These are phyloP conservation scores for Citrus australasica DNA, from an alignment of 345 rosid genomes.

Conservation along the genomic window DNA sequence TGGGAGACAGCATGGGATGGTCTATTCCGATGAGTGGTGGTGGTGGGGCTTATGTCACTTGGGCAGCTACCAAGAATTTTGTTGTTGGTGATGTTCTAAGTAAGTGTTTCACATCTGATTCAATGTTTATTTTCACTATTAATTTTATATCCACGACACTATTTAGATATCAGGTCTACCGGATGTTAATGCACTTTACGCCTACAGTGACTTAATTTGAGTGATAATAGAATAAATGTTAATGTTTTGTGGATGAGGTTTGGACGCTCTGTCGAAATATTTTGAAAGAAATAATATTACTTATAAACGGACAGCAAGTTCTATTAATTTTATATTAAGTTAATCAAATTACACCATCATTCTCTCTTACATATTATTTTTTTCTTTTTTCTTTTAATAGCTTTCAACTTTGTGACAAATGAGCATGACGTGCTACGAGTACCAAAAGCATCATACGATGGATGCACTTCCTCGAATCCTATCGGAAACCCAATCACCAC, in stretches of 20 bases:
- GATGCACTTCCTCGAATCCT: conserved; percentile 22
- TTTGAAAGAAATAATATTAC: too few relatives aligned
- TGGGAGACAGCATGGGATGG: conserved; percentile 39
- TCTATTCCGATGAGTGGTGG: conserved; percentile 19
- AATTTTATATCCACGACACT: too few relatives aligned
- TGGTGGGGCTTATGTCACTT: conserved; percentile 18
- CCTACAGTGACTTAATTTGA: too few relatives aligned
- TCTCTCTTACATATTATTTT: neutral
- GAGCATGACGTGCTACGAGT: conserved; percentile 30
- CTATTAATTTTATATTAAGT: neutral
- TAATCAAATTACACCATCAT: neutral
- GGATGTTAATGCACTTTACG: too few relatives aligned
- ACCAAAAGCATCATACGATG: conserved; percentile 26
- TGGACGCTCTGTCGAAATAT: too few relatives aligned
- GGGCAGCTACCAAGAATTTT: conserved; percentile 30
- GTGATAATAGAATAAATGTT: too few relatives aligned
- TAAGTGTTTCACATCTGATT: too few relatives aligned
- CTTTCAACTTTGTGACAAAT: conserved; percentile 31
- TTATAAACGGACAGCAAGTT: neutral
- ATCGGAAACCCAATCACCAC: conserved; percentile 16
- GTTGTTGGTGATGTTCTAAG: conserved; percentile 34
- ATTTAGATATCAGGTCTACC: too few relatives aligned
- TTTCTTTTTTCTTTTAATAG: conserved; percentile 4
- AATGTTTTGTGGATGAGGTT: too few relatives aligned
- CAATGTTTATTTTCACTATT: too few relatives aligned